Base-by-base conservation (phyloP, 2,329 filamentous ascomycete genomes). In the Gnomoniopsis sp. region DNA sequence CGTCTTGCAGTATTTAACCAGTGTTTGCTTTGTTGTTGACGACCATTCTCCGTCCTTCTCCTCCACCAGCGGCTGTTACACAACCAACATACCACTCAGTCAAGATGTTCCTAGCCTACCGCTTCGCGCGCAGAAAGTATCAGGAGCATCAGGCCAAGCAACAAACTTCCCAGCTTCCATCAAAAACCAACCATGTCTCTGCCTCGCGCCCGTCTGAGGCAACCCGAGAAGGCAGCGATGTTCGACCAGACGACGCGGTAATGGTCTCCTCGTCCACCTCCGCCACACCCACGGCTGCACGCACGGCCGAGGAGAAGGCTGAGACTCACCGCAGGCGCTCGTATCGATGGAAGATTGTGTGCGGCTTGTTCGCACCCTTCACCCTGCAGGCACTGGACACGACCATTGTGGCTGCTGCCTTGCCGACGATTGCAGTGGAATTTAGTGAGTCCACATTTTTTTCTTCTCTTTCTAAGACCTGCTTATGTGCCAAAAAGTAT, bases 391-490 rank as follows among this genome's bases (percentile, higher is more conserved):
- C 83, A 2, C 75, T 89, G 1, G 86, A 90, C 67, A 74, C 83
- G 1, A 89, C 87, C 0, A 87, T 89, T 47, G 65, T 87, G 12
- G 83, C 84, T 2, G 81, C 81, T 12, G 83, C 83, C 0, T 70
- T 86, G 19, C 81, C 83, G 0, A 84, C 79, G 63, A 89, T 90
- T 50, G 86, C 86, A 3, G 76, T 79, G 0, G 83, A 89, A 66
- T 89, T 89, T 69, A 70, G 83, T 85, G 70, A 57, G 76, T 23
- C 17, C 8, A 36, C 19, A 23, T 3, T 4, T 33, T 23, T 8
- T 12, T n/a, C 19, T 22, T n/a, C n/a, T 15, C 34, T 2, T 30
- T n/a, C n/a, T n/a, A n/a, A n/a, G n/a, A n/a, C n/a, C n/a, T n/a
- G 7, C 14, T n/a, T 21, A 17, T 41, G 30, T 33, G 21, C 11